Base-by-base conservation (phyloP, 2,329 filamentous ascomycete species). In the Diaporthe vaccinii region DNA sequence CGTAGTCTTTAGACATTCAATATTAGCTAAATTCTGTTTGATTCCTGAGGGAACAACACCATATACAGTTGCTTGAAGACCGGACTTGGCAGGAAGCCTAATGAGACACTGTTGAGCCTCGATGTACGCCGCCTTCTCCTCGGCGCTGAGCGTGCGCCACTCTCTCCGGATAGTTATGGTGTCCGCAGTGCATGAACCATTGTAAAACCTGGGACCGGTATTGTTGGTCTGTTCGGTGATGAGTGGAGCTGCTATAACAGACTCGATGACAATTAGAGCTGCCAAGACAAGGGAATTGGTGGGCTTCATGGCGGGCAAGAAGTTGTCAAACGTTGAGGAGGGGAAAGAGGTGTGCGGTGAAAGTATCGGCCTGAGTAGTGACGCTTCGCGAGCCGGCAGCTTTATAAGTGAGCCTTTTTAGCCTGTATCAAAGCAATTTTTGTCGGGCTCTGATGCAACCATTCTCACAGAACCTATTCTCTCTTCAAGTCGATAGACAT, bases 121-220 rank as follows among this genome's bases (percentile, higher is more conserved):
- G 1, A 73, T 51, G 17, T 55, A 73, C 14, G 70, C 46, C 3
- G 41, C 57, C 44, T 73, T 73, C 34, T 73, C 70, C 22, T 61
- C 44, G n/a, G 20, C 70, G 46, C 70, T 73, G 0, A 73, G 31
- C 2, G 25, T 74, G 15, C 72, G 72, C 72, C 61, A 74, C 28
- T 74, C 72, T 51, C 46, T 74, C 10, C 72, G 72, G 39, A 74
- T 44, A 28, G 34, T 65, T n/a, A 74, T 25, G n/a, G 44, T 74
- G 9, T 74, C 72, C 2, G 72, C 22, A 22, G 59, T 69, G 28
- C 61, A 74, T 31, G 61, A 49, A 12, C 72, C 72, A 44, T 74
- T 69, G 61, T 68, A 69, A 31, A 74, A 74, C 9, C 58, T 73
- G 1, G 72, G 44, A 17, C 49, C 25, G 44, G 70, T 65, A 12